These are phyloP conservation scores for Pythium diclinum DNA, from an alignment of 352 stramenopile genomes.

Conservation along the genomic window DNA sequence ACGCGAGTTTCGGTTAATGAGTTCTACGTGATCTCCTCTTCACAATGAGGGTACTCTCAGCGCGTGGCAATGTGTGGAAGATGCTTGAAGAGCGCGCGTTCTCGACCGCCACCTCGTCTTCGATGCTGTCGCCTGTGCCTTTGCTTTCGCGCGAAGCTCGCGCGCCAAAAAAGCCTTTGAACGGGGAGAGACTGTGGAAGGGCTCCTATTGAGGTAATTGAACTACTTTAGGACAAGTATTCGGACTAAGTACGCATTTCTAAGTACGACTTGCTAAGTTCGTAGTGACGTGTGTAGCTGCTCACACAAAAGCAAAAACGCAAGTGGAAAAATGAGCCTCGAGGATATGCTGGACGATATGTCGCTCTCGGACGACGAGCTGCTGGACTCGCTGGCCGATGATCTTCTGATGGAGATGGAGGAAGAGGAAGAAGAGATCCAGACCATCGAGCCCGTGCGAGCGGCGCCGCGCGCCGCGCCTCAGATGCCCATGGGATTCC, in stretches of 20 bases:
- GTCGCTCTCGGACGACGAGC: slow-evolving; percentile 85
- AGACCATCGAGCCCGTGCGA: slow-evolving; percentile 28
- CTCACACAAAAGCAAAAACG: background rate
- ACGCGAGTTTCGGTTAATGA: background rate
- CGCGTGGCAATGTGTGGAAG: slow-evolving; percentile 1
- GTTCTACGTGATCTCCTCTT: slow-evolving; percentile 8
- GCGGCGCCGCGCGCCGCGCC: background rate
- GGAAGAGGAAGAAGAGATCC: slow-evolving; percentile 23
- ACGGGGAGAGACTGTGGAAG: slow-evolving; percentile 7
- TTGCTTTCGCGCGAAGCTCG: slow-evolving; percentile 3
- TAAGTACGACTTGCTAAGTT: background rate
- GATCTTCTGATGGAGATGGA: slow-evolving; percentile 80
- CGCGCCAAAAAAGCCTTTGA: slow-evolving; percentile 19
- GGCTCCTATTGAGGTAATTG: slow-evolving; percentile 2
- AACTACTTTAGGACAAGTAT: slow-evolving; percentile 6
- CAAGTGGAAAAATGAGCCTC: slow-evolving; percentile 41
- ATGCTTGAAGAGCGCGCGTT: slow-evolving; percentile 5
- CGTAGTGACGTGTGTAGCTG: background rate
- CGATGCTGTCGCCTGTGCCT: background rate
- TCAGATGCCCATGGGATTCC: slow-evolving; percentile 30
- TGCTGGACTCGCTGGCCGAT: slow-evolving; percentile 75
- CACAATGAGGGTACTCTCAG: background rate
- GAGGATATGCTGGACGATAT: slow-evolving; percentile 79
- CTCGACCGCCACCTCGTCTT: background rate
- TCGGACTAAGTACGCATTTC: background rate